Conservation (phyloP, 768 basidiomycete species). For the Russula sp. region DNA sequence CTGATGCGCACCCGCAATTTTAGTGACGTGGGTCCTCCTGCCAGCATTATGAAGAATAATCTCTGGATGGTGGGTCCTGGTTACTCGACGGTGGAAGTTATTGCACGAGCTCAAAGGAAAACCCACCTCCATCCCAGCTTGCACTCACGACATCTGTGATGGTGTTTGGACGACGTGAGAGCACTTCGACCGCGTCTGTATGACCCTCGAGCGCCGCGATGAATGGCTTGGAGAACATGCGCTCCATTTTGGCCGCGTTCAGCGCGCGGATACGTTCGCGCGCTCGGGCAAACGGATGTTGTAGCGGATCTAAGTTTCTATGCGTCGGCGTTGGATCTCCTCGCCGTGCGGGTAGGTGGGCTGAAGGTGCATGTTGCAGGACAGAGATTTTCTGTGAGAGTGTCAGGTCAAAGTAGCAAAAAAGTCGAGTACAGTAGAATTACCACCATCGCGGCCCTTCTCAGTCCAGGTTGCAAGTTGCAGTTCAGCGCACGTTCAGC, state of each 20-base stretch:
- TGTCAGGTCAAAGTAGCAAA: conserved; percentile 1
- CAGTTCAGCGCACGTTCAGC: neutral
- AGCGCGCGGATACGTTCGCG: conserved; percentile 91
- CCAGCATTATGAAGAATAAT: conserved; percentile 83
- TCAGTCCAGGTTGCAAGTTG: neutral
- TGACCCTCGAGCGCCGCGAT: conserved; percentile 89
- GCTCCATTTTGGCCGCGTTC: conserved; percentile 94
- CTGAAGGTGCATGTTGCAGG: conserved; percentile 75
- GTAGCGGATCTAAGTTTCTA: conserved; percentile 89
- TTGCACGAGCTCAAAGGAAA: neutral
- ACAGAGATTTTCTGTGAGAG: conserved; percentile 73
- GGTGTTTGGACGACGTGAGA: conserved; percentile 19
- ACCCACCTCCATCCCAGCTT: conserved; percentile 95
- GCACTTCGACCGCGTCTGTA: conserved; percentile 37
- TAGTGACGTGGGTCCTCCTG: conserved; percentile 50
- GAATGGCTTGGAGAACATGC: conserved; percentile 97
- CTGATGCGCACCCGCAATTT: conserved; percentile 72
- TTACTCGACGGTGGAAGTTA: neutral
- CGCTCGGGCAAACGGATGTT: conserved; percentile 92
- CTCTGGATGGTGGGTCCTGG: conserved; percentile 44
- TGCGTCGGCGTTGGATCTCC: conserved; percentile 87
- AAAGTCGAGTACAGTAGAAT: neutral
- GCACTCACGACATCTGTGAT: conserved; percentile 36
- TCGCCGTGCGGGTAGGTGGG: conserved; percentile 67
- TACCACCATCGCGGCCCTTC: conserved; percentile 22